Evolutionary conservation across 768 basidiomycete species (phyloP), one percentile per base, ranked within the genome.

Genomic region (Chlorophyllum brunneum): DNA sequence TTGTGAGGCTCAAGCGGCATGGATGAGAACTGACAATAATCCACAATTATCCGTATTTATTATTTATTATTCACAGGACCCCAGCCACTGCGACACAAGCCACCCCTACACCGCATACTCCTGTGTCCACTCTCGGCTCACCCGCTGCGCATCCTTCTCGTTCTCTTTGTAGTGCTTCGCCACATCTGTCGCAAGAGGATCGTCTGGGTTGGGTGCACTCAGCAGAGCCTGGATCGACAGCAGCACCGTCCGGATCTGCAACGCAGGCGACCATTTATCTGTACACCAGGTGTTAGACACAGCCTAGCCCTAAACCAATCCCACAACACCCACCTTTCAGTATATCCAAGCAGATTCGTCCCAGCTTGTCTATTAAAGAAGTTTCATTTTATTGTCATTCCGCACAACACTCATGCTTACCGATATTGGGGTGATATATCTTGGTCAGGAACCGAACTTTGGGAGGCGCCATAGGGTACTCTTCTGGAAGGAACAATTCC

Each of bases 201-300:
- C 93, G 61, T 95, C 93, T 1, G 97, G 97, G 70, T 99, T 99
- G 2, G 97, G 97, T 1, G 97, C 86, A 57, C 88, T 91, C 37
- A 99, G 77, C 40, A 99, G 76, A n/a, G 97, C 97, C 70, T 99
- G 97, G 64, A 99, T 80, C 34, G 95, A 98, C 45, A 99, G 80
- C 52, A 99, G 76, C 45, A 99, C 97, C 1, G 97, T 99, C 59
- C 97, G 87, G 71, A 99, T 99, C 68, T 99, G 97, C 15, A 99
- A 78, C 0, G 97, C 97, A 16, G 97, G 97, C 8, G 94, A 97
- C 97, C 97, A 99, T 77, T 98, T 98, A 71, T 99, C 97, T 93
- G 61, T 18, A 36, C 50, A 24, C 38, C 49, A 9, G 22, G 22
- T 34, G 24, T 23, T 47, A 48, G 24, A 31, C 24, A 27, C 27